phyloP scores from a whole-genome alignment of 2,329 filamentous ascomycete genomes.

The Penicillium sp. region DNA sequence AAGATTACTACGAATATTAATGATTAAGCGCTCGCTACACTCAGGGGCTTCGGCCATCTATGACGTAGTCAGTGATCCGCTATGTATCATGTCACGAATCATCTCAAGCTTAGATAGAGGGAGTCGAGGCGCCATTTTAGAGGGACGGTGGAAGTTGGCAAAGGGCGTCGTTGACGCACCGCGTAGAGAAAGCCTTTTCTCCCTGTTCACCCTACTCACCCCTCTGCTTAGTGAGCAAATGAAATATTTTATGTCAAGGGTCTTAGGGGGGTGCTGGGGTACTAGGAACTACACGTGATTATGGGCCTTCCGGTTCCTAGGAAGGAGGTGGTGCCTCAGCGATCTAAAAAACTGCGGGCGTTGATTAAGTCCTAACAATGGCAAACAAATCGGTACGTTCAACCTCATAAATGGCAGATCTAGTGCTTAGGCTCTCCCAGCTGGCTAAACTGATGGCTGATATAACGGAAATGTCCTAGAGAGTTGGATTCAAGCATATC shows the following conservation, averaged over 20 bases:
- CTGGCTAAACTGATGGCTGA: background rate
- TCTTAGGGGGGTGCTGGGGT: conserved; percentile 3
- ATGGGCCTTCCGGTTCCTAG: conserved; percentile 1
- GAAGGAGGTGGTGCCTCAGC: background rate
- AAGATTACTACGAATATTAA: conserved; percentile 3
- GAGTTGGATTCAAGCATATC: background rate
- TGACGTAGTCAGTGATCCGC: conserved; percentile 9
- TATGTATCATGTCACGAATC: conserved; percentile 8
- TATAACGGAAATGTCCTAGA: background rate
- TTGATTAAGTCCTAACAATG: conserved; percentile 5
- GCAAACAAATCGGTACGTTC: background rate
- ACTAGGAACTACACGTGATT: conserved; percentile 9
- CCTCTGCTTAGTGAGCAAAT: conserved; percentile 10
- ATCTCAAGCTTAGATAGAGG: conserved; percentile 6
- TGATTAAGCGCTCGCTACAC: conserved; percentile 11
- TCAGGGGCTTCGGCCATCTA: conserved; percentile 8
- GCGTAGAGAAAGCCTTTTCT: background rate
- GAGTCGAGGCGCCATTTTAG: conserved; percentile 2
- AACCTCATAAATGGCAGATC: background rate
- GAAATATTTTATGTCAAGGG: conserved; percentile 2
- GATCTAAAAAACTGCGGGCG: conserved; percentile 9
- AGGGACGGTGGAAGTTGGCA: background rate
- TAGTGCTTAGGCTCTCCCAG: background rate
- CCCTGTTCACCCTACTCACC: conserved; percentile 9
- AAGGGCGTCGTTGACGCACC: conserved; percentile 2